phyloP scores from a whole-genome alignment of 106 monocot species.

The Phalaenopsis aphrodite region DNA sequence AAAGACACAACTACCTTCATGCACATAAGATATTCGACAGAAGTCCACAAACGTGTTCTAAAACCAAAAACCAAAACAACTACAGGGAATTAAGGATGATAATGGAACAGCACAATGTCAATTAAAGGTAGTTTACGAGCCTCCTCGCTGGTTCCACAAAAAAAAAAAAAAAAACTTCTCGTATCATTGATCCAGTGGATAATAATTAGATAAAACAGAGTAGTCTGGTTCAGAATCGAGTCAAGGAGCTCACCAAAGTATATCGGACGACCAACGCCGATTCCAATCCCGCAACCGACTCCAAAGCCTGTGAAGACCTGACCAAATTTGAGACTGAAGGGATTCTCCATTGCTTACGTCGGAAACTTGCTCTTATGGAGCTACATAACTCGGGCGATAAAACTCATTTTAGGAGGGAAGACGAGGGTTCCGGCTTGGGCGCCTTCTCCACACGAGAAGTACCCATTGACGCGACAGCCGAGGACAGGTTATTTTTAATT shows the following conservation, averaged over 20 bases:
- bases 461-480: no score
- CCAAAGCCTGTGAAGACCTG: slow-evolving; percentile 86
- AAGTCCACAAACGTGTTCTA: background rate
- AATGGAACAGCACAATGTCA: background rate
- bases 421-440: no score
- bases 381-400: background rate
- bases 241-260: slow-evolving; percentile 38
- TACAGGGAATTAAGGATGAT: background rate
- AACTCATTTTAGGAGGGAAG: no score
- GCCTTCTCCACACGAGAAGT: no score
- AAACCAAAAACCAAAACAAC: background rate
- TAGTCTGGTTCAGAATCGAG: background rate
- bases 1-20: background rate
- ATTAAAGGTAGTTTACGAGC: background rate
- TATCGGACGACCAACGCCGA: slow-evolving; percentile 77
- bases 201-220: background rate
- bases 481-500: no score
- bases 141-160: background rate
- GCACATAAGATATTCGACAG: slow-evolving; percentile 21
- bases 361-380: background rate
- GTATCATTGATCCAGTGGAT: background rate
- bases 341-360: slow-evolving; percentile 49
- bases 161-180: background rate
- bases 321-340: slow-evolving; percentile 72
- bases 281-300: slow-evolving; percentile 83